phyloP scores from a whole-genome alignment of 2,329 filamentous ascomycete genomes.

The Aspergillus sp. region DNA sequence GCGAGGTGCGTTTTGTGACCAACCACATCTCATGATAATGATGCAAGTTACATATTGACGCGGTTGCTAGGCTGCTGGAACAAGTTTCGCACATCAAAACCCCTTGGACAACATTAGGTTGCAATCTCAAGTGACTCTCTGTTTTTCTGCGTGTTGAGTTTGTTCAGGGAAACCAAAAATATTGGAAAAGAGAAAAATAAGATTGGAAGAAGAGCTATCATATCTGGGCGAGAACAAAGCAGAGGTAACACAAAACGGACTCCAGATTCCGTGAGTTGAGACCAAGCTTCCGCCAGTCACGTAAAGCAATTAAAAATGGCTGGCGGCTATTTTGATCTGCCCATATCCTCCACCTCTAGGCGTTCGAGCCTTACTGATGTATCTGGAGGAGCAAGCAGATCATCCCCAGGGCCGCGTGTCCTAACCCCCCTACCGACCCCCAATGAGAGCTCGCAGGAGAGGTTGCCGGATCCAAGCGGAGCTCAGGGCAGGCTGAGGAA shows the following conservation, averaged over 20 bases:
- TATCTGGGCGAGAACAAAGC: background rate
- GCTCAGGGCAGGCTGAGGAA: slow-evolving; percentile 39
- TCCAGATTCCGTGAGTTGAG: slow-evolving; percentile 9
- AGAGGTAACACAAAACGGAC: slow-evolving; percentile 16
- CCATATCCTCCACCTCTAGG: slow-evolving; percentile 27
- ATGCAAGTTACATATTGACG: slow-evolving; percentile 19
- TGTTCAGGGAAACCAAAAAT: background rate
- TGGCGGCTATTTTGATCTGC: slow-evolving; percentile 38
- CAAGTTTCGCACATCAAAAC: background rate
- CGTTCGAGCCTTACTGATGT: slow-evolving; percentile 30
- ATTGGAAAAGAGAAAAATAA: background rate
- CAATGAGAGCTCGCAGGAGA: slow-evolving; percentile 28
- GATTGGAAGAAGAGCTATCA: background rate
- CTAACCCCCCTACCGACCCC: slow-evolving; percentile 24
- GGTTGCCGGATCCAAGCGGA: slow-evolving; percentile 24
- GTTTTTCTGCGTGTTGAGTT: background rate
- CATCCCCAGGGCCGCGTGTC: slow-evolving; percentile 28
- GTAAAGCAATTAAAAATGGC: slow-evolving; percentile 30
- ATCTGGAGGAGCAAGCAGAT: slow-evolving; percentile 22
- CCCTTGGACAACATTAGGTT: background rate
- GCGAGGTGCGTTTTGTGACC: slow-evolving; percentile 16
- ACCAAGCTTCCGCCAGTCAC: slow-evolving; percentile 5
- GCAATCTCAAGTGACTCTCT: background rate
- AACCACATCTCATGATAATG: slow-evolving; percentile 10
- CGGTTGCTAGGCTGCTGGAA: slow-evolving; percentile 17